Conservation (phyloP, 176 grass and related monocot species). For the Oropetium thomaeum region DNA sequence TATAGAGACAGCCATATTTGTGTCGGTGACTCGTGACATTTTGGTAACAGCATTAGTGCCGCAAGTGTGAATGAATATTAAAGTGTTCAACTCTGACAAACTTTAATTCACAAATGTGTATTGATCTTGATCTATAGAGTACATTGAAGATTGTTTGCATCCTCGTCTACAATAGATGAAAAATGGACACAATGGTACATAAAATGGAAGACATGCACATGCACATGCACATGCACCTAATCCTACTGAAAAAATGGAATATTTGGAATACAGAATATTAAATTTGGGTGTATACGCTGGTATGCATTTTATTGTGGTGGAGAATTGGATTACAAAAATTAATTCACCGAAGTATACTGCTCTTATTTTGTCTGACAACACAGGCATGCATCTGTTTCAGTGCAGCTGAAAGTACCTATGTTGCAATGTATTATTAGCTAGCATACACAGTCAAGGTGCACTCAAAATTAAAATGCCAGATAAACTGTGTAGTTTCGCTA, state of each 20-base stretch:
- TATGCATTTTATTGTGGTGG: not conserved
- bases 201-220: not conserved
- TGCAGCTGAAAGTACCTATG: too few species aligned
- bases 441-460: not conserved
- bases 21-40: not conserved
- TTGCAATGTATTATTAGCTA: conserved; percentile 17
- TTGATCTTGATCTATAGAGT: conserved; percentile 3
- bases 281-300: not conserved
- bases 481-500: not conserved
- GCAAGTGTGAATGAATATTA: not conserved
- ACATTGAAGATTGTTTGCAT: conserved; percentile 7
- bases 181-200: not conserved
- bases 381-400: not conserved
- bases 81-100: conserved; percentile 1
- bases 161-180: not conserved
- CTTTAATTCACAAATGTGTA: not conserved
- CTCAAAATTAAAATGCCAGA: conserved; percentile 3
- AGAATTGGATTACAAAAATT: not conserved
- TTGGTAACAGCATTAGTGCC: not conserved
- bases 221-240: too few species aligned
- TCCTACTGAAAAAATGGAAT: not conserved
- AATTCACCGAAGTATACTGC: not conserved
- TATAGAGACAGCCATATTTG: not conserved
- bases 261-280: not conserved
- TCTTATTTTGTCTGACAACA: conserved; percentile 22